These are phyloP conservation scores for Petrea volubilis DNA, from an alignment of 257 asterid genomes.

Conservation along the genomic window DNA sequence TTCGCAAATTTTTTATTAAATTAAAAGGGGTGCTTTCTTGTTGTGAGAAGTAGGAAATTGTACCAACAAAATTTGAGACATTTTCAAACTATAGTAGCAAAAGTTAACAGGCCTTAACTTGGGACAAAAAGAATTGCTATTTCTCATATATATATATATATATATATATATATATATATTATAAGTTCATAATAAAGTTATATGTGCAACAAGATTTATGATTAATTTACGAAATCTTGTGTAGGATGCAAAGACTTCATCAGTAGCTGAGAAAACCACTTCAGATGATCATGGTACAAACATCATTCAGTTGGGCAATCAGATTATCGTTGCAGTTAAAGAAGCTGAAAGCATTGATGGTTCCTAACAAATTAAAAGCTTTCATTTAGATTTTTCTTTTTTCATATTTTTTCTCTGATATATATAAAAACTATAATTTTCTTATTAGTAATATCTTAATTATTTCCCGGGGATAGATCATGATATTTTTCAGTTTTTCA, in stretches of 20 bases:
- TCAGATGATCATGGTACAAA: conserved; percentile 8
- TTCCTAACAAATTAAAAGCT: background rate
- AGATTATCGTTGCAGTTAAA: conserved; percentile 10
- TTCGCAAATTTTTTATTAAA: too few relatives aligned
- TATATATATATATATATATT: background rate
- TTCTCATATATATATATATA: background rate
- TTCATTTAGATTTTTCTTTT: background rate
- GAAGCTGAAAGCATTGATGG: conserved; percentile 27
- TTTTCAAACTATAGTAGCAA: too few relatives aligned
- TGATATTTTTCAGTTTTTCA: background rate
- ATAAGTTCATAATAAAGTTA: background rate
- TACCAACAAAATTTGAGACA: too few relatives aligned
- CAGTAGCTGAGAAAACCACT: conserved; percentile 11
- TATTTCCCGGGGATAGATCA: too few relatives aligned
- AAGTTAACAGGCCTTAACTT: too few relatives aligned
- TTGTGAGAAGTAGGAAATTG: too few relatives aligned
- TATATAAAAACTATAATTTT: background rate
- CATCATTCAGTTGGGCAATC: conserved; percentile 15
- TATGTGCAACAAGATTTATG: background rate
- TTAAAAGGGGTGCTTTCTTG: too few relatives aligned
- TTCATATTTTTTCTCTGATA: background rate
- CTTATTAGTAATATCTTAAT: too few relatives aligned
- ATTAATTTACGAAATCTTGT: background rate
- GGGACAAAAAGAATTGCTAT: too few relatives aligned
- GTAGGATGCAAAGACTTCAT: conserved; percentile 32